phyloP scores from a whole-genome alignment of 140 eudicot species.

The Erigeron philadelphicus region DNA sequence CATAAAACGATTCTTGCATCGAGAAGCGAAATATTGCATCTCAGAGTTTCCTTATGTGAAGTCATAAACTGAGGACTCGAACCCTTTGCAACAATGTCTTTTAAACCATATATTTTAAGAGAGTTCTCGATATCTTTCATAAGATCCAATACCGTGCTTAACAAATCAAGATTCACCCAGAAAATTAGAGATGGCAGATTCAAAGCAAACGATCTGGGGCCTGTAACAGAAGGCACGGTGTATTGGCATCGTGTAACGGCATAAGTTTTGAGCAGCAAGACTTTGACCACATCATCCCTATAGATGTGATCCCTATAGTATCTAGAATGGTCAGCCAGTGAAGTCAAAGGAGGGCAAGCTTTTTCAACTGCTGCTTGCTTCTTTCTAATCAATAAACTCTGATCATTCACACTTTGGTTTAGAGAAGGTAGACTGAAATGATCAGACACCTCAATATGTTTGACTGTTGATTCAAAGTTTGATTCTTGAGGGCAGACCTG shows the following conservation, averaged over 20 bases:
- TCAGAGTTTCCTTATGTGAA: conserved; percentile 36
- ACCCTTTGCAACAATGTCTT: conserved; percentile 16
- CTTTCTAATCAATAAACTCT: conserved; percentile 36
- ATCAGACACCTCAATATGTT: conserved; percentile 57
- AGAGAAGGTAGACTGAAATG: conserved; percentile 36
- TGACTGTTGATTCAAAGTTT: conserved; percentile 63
- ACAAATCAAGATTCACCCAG: conserved; percentile 61
- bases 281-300: conserved; percentile 47
- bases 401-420: conserved; percentile 22
- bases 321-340: conserved; percentile 21
- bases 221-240: conserved; percentile 35
- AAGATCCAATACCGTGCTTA: conserved; percentile 36
- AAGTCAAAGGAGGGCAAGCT: conserved; percentile 39
- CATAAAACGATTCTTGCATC: conserved; percentile 74
- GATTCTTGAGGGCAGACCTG: conserved; percentile 76
- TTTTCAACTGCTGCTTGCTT: conserved; percentile 61
- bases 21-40: conserved; percentile 49
- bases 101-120: conserved; percentile 15
- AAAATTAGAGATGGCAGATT: conserved; percentile 67
- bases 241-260: conserved; percentile 42
- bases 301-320: conserved; percentile 24
- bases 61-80: conserved; percentile 19
- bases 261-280: conserved; percentile 49
- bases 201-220: conserved; percentile 53
- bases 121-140: conserved; percentile 38